Base-by-base conservation (phyloP, 2,329 filamentous ascomycete genomes). In the Aspergillus fumigatiaffinis region DNA sequence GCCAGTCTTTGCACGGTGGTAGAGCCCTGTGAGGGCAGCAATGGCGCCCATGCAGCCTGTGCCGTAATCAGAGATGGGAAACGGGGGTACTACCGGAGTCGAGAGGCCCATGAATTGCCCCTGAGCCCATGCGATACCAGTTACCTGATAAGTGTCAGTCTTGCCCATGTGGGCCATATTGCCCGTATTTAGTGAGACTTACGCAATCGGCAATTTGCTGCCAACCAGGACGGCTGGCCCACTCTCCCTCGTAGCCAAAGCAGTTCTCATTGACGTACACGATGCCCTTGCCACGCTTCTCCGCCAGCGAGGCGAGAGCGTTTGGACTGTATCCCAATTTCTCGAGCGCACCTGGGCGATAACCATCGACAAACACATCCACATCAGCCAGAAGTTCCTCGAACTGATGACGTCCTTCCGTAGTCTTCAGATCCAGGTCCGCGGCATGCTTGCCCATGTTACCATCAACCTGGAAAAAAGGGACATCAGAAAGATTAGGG, bases 1-100 rank as follows among this genome's bases (percentile, higher is more conserved):
- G 20, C 87, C 87, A 12, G 75, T 71, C 8, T 80, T 85, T 0
- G 87, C 83, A 32, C 88, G 80, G 63, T 82, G 80, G 64, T 84
- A 85, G 8, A 90, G 77, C 0, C 86, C 87, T 0, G 80, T 80
- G 38, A 91, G 70, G 0, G 87, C 87, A 3, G 87, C 84, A 62
- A 88, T 85, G 48, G 86, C 85, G 3, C 87, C 88, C 75, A 89
- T 86, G 66, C 86, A 89, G 29, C 87, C 88, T 0, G 87, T 90
- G 42, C 87, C 87, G 64, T 90, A 90, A 73, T 84, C 73, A 72
- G 78, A 78, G 68, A 83, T 83, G 2, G 81, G 81, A 63, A 83
- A 83, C 0, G 77, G 76, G 7, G 77, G 77, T 0, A 78, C 74
- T 4, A 77, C 69, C 2, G 76, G 74, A 29, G 64, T 68, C 1